Conservation (phyloP, 2,329 filamentous ascomycete species). For the Colletotrichum melonis region DNA sequence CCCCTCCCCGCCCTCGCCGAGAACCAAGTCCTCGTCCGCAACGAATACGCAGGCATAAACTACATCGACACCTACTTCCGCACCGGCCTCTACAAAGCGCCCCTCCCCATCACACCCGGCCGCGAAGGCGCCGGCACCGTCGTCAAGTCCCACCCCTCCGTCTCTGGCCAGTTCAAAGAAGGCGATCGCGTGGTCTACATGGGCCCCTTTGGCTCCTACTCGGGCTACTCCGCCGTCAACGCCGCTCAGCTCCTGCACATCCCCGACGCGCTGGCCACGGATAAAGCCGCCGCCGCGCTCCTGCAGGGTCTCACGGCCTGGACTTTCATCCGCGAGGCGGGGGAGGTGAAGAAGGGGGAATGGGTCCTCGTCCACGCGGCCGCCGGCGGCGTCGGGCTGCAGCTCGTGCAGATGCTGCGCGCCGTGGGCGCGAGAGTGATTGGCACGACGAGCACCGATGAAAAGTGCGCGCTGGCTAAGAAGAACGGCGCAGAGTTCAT, state of each 20-base stretch:
- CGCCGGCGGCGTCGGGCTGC: slow-evolving; percentile 82
- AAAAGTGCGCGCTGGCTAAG: slow-evolving; percentile 78
- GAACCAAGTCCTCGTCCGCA: slow-evolving; percentile 84
- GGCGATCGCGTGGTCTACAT: slow-evolving; percentile 82
- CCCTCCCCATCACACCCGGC: slow-evolving; percentile 81
- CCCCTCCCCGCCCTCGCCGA: slow-evolving; percentile 75
- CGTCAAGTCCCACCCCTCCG: slow-evolving; percentile 67
- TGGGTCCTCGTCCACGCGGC: slow-evolving; percentile 89
- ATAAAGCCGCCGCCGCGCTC: slow-evolving; percentile 75
- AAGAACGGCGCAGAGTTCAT: slow-evolving; percentile 77
- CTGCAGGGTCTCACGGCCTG: slow-evolving; percentile 87
- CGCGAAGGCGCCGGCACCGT: slow-evolving; percentile 82
- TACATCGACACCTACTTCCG: slow-evolving; percentile 95
- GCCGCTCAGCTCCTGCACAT: slow-evolving; percentile 69
- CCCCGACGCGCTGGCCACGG: slow-evolving; percentile 69
- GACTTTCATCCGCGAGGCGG: slow-evolving; percentile 81
- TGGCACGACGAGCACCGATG: slow-evolving; percentile 78
- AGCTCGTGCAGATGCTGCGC: slow-evolving; percentile 80
- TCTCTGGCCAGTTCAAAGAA: slow-evolving; percentile 62
- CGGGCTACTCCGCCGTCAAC: slow-evolving; percentile 66
- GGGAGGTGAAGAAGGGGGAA: slow-evolving; percentile 79
- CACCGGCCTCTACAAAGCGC: slow-evolving; percentile 79
- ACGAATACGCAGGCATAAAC: slow-evolving; percentile 84
- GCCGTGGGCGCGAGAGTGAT: slow-evolving; percentile 81
- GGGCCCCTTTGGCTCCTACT: slow-evolving; percentile 60